Conservation (phyloP, 169 alveolate species). For the Eimeria praecox region DNA sequence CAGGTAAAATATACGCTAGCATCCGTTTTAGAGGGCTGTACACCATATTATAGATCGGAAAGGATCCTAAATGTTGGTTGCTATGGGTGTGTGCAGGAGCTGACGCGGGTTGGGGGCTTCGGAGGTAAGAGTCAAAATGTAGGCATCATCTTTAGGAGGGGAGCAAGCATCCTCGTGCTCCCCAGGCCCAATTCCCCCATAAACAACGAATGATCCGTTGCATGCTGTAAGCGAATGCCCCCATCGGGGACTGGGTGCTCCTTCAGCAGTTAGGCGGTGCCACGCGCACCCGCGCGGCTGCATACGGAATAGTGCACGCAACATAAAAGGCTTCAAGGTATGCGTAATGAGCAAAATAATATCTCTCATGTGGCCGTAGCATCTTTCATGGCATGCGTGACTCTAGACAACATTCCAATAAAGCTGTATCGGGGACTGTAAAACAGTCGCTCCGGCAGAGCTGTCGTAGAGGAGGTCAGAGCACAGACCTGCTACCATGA, state of each 20-base stretch:
- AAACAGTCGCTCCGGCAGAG: not conserved
- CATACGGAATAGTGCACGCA: not conserved
- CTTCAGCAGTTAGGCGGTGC: conserved; percentile 71
- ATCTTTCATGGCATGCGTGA: too few relatives aligned
- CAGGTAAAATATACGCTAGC: not conserved
- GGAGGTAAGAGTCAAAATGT: conserved; percentile 32
- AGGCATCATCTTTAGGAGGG: conserved; percentile 60
- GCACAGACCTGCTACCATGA: not conserved
- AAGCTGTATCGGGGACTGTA: not conserved
- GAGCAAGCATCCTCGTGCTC: conserved; percentile 9
- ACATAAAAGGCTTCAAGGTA: not conserved
- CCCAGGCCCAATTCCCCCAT: conserved; percentile 72
- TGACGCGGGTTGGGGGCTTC: conserved; percentile 74
- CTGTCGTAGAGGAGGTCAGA: not conserved
- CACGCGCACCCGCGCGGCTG: conserved; percentile 80
- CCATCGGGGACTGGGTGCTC: conserved; percentile 73
- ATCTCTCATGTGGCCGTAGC: not conserved
- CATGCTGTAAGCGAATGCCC: conserved; percentile 63
- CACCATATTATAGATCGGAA: too few relatives aligned
- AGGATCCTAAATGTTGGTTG: not conserved
- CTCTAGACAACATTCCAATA: not conserved
- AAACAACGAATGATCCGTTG: conserved; percentile 37
- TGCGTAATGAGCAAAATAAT: not conserved
- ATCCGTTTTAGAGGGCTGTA: not conserved
- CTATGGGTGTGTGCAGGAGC: not conserved